Base-by-base conservation (phyloP, 768 basidiomycete genomes). In the Pleurotus djamor region DNA sequence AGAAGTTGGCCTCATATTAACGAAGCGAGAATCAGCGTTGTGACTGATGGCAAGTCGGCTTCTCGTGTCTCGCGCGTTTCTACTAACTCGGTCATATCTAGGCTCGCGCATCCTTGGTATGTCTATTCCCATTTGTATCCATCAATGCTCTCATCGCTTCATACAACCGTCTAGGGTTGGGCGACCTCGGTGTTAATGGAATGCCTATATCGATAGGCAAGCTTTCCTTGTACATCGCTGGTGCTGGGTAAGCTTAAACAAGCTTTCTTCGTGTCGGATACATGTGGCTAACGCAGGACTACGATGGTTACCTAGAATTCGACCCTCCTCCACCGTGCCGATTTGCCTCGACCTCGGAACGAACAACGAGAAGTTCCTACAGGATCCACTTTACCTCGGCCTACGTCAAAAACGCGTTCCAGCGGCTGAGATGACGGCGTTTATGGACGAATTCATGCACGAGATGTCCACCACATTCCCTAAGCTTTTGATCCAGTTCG, bases 191-290 rank as follows among this genome's bases (percentile, higher is more conserved):
- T 37, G 81, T 90, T 34, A 92, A 92, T 67, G 90, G 90, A 10
- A 91, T 92, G 90, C 88, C 88, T 0, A 94, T 96, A 65, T 85
- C 91, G 6, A 88, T 95, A 52, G 95, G 95, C n/a, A 96, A 97
- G 73, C 79, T 98, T 5, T 92, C 91, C 14, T 81, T 97, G 14
- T 96, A 96, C 69, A 80, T 94, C 59, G 91, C 92, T 16, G 94
- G 92, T 35, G 95, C 92, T 59, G 94, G 94, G 91, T 91, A 72
- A 64, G 78, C 66, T 47, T 35, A 49, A 45, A 33, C 57, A 49
- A 38, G 8, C 41, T 28, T 59, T 32, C 21, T 47, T 49, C 38
- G 48, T 59, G 55, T 47, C 32, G 36, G 14, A 10, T 12, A 4
- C 51, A 60, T 44, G 41, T 56, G 44, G 59, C 10, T 43, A 33